Percentiles rank a stretch among this genome's conserved stretches.
Evolutionary conservation across 306 rosid species (phyloP).

Genomic region (Cucurbita argyrosperma): DNA sequence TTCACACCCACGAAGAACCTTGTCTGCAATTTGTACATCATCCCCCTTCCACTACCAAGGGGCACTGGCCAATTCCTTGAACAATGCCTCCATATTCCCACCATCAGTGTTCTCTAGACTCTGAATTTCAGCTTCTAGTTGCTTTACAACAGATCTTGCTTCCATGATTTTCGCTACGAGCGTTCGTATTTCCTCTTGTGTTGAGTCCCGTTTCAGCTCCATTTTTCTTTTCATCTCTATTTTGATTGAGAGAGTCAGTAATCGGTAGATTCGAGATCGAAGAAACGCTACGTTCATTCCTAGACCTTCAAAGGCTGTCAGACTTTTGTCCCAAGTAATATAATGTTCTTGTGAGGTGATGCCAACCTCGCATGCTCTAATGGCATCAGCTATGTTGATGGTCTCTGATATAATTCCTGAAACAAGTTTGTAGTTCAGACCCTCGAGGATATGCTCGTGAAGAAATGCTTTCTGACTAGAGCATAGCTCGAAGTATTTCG

Average conservation of each 20-base stretch:
- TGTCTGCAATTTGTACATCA: not conserved
- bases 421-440: conserved; percentile 31
- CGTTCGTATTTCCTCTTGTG: conserved; percentile 9
- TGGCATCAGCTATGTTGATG: conserved; percentile 40
- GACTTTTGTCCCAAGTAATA: conserved; percentile 28
- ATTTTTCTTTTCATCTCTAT: conserved; percentile 14
- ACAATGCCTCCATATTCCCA: conserved; percentile 11
- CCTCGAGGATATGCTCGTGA: conserved; percentile 35
- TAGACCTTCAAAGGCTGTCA: conserved; percentile 26
- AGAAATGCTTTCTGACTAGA: conserved; percentile 37
- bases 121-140: conserved; percentile 20
- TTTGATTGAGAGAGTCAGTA: conserved; percentile 14
- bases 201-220: conserved; percentile 10
- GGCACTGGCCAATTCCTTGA: conserved; percentile 28
- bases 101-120: not conserved
- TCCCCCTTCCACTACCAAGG: conserved; percentile 25
- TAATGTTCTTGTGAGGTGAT: conserved; percentile 20
- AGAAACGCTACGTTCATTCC: conserved; percentile 48
- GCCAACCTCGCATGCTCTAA: conserved; percentile 28
- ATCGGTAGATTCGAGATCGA: conserved; percentile 21
- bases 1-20: not conserved
- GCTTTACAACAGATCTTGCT: not conserved
- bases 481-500: conserved; percentile 44
- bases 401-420: conserved; percentile 44
- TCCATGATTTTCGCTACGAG: conserved; percentile 13